A percentile compares a stretch with the other conserved stretches of the same genome.
phyloP scores from a whole-genome alignment of 2,329 filamentous ascomycete genomes.

The Scolecobasidium constrictum region DNA sequence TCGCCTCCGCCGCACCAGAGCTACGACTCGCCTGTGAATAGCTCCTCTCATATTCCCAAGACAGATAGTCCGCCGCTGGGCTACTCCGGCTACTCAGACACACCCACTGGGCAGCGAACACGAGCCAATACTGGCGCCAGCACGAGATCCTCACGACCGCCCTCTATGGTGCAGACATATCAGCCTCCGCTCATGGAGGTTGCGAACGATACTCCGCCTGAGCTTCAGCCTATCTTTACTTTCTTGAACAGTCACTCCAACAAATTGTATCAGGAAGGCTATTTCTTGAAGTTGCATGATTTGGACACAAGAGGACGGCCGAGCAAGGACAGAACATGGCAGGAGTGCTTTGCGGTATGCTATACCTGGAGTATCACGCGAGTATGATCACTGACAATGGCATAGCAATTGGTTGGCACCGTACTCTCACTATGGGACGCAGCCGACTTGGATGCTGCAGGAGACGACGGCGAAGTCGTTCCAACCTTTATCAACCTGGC shows the following conservation, averaged over 20 bases:
- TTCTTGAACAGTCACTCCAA: conserved; percentile 92
- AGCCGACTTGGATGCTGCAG: conserved; percentile 76
- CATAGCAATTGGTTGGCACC: conserved; percentile 88
- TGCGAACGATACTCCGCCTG: conserved; percentile 74
- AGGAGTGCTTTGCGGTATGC: conserved; percentile 70
- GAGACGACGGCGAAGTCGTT: conserved; percentile 72
- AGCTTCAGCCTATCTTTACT: conserved; percentile 87
- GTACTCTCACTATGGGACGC: conserved; percentile 95
- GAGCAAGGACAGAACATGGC: conserved; percentile 68
- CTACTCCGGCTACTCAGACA: conserved; percentile 10
- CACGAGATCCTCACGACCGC: conserved; percentile 52
- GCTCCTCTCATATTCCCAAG: background rate
- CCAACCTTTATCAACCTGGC: conserved; percentile 94
- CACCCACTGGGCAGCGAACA: conserved; percentile 23
- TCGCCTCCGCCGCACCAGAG: background rate
- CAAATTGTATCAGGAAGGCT: conserved; percentile 95
- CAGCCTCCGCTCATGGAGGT: conserved; percentile 80
- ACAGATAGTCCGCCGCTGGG: conserved; percentile 10
- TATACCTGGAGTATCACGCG: background rate
- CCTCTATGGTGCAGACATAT: conserved; percentile 79
- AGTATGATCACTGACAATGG: conserved; percentile 28
- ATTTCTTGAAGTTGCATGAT: conserved; percentile 94
- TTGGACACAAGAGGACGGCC: conserved; percentile 78
- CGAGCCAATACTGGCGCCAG: conserved; percentile 33
- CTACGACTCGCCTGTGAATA: background rate